Conservation (phyloP, 2,329 filamentous ascomycete genomes). For the Spiromastix sp. region DNA sequence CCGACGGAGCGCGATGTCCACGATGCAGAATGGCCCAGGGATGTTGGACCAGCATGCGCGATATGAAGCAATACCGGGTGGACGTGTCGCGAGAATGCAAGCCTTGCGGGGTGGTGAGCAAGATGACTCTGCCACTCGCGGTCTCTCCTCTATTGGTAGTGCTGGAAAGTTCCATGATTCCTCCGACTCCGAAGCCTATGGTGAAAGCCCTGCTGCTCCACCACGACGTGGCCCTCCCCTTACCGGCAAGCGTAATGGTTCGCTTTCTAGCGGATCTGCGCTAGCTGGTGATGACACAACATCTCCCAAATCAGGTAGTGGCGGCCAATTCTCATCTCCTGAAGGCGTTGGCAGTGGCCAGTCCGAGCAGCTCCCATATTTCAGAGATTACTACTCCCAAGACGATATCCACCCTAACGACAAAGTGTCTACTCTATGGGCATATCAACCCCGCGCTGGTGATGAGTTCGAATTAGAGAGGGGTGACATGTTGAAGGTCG, state of each 20-base stretch:
- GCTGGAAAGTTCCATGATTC: conserved; percentile 40
- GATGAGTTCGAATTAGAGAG: conserved; percentile 91
- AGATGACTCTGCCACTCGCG: conserved; percentile 44
- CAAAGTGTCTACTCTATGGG: conserved; percentile 85
- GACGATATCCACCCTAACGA: conserved; percentile 92
- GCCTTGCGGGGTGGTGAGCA: conserved; percentile 68
- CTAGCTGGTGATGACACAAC: conserved; percentile 54
- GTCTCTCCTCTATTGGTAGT: conserved; percentile 38
- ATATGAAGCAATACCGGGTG: conserved; percentile 71
- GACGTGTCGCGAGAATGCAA: conserved; percentile 90
- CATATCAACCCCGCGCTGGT: conserved; percentile 84
- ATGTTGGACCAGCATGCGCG: conserved; percentile 32
- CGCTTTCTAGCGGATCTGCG: conserved; percentile 73
- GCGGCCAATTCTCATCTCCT: conserved; percentile 69
- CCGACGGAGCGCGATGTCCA: conserved; percentile 32
- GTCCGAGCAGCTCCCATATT: conserved; percentile 89
- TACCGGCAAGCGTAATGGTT: conserved; percentile 64
- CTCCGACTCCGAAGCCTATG: conserved; percentile 56
- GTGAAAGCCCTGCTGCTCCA: conserved; percentile 61
- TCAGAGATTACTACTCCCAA: conserved; percentile 98
- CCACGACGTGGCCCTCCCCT: conserved; percentile 37
- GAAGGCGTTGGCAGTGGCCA: conserved; percentile 77
- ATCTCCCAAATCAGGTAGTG: conserved; percentile 60
- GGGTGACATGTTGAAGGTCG: conserved; percentile 95
- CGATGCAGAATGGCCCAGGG: conserved; percentile 33